Evolutionary conservation across 2,329 filamentous ascomycete species (phyloP).

Genomic region (Calonectria montana): DNA sequence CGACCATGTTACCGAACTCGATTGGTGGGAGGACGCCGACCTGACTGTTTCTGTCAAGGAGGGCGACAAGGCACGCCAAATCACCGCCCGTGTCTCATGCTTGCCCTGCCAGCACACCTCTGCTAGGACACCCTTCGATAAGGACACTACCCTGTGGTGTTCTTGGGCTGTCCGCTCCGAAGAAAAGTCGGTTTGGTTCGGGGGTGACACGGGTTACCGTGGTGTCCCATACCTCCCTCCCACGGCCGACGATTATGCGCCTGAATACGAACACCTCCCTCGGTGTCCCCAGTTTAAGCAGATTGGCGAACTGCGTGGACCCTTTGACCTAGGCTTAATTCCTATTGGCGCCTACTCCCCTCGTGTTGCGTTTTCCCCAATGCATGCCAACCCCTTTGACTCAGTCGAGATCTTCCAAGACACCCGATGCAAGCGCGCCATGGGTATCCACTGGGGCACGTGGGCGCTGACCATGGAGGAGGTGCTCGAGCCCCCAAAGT

Average conservation of each 20-base stretch:
- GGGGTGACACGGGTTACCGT: constrained; percentile 91
- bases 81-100: constrained; percentile 79
- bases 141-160: constrained; percentile 83
- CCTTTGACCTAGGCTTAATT: constrained; percentile 91
- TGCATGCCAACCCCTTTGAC: constrained; percentile 90
- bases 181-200: constrained; percentile 86
- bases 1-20: constrained; percentile 84
- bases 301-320: constrained; percentile 82
- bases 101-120: constrained; percentile 88
- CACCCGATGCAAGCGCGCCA: constrained; percentile 79
- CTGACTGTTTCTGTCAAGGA: constrained; percentile 65
- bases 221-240: constrained; percentile 74
- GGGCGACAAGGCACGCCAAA: constrained; percentile 51
- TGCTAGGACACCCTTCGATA: constrained; percentile 76
- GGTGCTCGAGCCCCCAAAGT: constrained; percentile 81
- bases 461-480: constrained; percentile 91
- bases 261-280: constrained; percentile 74
- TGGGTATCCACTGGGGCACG: constrained; percentile 94
- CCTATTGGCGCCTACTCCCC: constrained; percentile 92
- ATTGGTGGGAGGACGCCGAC: constrained; percentile 93
- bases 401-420: constrained; percentile 90
- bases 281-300: constrained; percentile 86
- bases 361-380: constrained; percentile 76
- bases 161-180: constrained; percentile 85
- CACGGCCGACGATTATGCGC: constrained; percentile 76